These are phyloP conservation scores for Venturiaceae sp. DNA, from an alignment of 2,329 filamentous ascomycete species.

Conservation along the genomic window DNA sequence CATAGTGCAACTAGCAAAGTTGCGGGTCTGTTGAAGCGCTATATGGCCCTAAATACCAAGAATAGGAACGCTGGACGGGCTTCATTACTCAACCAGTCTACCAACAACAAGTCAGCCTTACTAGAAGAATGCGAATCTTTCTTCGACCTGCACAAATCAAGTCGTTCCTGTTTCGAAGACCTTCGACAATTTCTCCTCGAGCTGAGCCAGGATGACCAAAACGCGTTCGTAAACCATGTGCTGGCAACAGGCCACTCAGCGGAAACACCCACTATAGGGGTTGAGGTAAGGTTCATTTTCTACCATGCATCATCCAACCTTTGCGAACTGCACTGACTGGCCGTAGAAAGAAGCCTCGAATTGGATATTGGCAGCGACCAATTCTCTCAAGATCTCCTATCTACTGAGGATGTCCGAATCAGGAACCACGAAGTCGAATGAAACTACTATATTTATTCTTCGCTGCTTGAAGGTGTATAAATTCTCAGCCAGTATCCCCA, in stretches of 20 bases:
- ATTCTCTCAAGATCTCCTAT: slow-evolving; percentile 5
- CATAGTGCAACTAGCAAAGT: slow-evolving; percentile 2
- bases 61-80: slow-evolving; percentile 5
- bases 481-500: not conserved
- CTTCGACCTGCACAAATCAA: not conserved
- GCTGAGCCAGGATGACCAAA: not conserved
- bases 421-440: not conserved
- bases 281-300: not conserved
- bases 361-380: not conserved
- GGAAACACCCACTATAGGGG: not conserved
- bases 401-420: not conserved
- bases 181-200: not conserved
- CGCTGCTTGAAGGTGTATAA: not conserved
- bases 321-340: not conserved
- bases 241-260: not conserved
- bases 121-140: not conserved
- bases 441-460: not conserved
- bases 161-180: slow-evolving; percentile 6
- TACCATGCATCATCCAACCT: no score
- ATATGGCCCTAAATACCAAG: not conserved
- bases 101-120: not conserved
- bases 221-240: not conserved
- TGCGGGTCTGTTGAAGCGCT: not conserved
- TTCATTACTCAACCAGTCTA: not conserved
- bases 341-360: not conserved